These are phyloP conservation scores for Cercospora sp. DNA, from an alignment of 2,329 filamentous ascomycete species.

Conservation along the genomic window DNA sequence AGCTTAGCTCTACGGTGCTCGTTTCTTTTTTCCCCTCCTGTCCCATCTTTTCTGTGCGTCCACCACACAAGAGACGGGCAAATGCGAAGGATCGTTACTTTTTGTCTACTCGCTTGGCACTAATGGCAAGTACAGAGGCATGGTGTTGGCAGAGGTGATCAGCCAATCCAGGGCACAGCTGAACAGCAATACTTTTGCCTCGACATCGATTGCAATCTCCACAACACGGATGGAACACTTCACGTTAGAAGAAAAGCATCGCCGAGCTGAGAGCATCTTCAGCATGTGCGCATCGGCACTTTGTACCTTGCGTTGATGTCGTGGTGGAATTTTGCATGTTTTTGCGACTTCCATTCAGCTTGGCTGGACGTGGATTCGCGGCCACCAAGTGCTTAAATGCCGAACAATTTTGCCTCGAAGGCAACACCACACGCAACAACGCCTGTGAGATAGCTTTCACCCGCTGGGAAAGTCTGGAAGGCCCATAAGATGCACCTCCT, in stretches of 20 bases:
- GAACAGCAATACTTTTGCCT: slow-evolving; percentile 1
- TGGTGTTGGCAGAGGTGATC: not conserved
- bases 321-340: slow-evolving; percentile 1
- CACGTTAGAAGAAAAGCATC: not conserved
- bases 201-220: not conserved
- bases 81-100: not conserved
- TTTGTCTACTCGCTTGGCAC: not conserved
- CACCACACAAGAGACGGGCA: not conserved
- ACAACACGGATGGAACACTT: not conserved
- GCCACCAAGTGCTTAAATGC: not conserved
- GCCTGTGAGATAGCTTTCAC: not conserved
- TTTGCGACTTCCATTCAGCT: not conserved
- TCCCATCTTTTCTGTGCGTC: not conserved
- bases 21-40: not conserved
- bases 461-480: not conserved
- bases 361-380: not conserved
- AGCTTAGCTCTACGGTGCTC: slow-evolving; percentile 5
- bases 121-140: not conserved
- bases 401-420: not conserved
- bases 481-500: not conserved
- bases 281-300: not conserved
- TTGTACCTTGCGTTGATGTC: not conserved
- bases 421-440: not conserved
- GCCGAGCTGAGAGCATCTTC: not conserved
- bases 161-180: not conserved